phyloP scores from a whole-genome alignment of 179 eudicot species.

The Vitellaria paradoxa region DNA sequence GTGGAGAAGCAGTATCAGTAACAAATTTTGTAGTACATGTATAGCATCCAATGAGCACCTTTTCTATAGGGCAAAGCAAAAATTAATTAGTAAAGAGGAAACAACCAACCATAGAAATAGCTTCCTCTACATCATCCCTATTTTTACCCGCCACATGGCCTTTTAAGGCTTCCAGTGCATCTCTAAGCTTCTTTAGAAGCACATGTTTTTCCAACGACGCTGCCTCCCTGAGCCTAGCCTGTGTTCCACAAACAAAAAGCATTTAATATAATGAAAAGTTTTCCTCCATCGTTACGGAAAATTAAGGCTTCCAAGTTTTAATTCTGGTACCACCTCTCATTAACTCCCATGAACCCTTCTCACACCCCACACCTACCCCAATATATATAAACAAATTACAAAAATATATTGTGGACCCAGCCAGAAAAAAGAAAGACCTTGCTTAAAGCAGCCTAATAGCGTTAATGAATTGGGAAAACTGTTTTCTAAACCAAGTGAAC shows the following conservation, averaged over 20 bases:
- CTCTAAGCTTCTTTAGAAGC: conserved; percentile 89
- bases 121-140: conserved; percentile 84
- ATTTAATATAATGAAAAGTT: not conserved
- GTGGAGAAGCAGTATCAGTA: not conserved
- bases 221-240: conserved; percentile 89
- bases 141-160: conserved; percentile 90
- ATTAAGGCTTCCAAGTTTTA: not conserved
- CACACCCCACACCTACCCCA: too few species aligned
- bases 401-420: too few species aligned
- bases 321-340: not conserved
- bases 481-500: not conserved
- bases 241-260: conserved; percentile 17
- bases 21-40: not conserved
- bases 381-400: too few species aligned
- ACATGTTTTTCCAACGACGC: conserved; percentile 94
- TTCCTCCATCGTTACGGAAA: not conserved
- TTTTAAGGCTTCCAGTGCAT: conserved; percentile 82
- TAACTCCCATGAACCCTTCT: too few species aligned
- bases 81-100: not conserved
- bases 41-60: not conserved
- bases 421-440: not conserved
- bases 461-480: not conserved
- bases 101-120: conserved; percentile 78
- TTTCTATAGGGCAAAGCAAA: not conserved
- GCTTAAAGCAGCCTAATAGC: not conserved